Evolutionary conservation across 176 grass and related monocot genomes (phyloP), one percentile per base, ranked within the genome.

Genomic region (Hyparrhenia diplandra): DNA sequence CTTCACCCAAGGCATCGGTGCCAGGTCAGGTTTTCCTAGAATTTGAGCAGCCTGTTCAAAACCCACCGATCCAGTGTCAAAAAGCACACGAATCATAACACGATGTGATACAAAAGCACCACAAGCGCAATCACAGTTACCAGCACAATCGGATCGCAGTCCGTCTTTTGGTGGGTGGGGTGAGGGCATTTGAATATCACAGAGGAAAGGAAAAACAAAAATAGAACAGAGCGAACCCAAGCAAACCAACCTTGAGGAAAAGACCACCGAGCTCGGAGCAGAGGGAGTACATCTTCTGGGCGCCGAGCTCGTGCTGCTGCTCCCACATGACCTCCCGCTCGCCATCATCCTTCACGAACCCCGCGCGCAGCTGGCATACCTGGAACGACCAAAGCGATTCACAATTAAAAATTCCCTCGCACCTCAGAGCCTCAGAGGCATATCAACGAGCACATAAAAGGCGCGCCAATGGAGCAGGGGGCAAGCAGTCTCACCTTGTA

Each of bases 251-350:
- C 95, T 98, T 98, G 78, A 98, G 92, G 76, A 98, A 98, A 40
- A 98, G 74, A 6, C 95, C 95, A 11, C 95, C 95, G 41, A 98
- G 88, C 45, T 98, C 92, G 14, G 88, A 95, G 88, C 95, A 98
- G 64, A 98, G 95, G 2, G 88, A 98, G 63, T 95, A 98, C 92
- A 98, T 95, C 92, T 95, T 98, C 69, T 88, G 84, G 17, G 90
- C 90, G 11, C 90, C 92, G 18, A 93, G 46, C 84, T 93, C 95
- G 55, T 98, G 95, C 82, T 98, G 95, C 84, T 89, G 80, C 86
- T 98, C 92, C 92, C 95, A 98, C 79, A 94, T 86, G 70, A 81
- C 88, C 77, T 95, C 90, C 83, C 84, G 76, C 86, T 85, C 71
- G 63, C 76, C 86, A 72, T 79, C 90, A 85, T 95, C 82, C 84